phyloP scores from a whole-genome alignment of 2,329 filamentous ascomycete genomes.

The Gyromitra esculenta region DNA sequence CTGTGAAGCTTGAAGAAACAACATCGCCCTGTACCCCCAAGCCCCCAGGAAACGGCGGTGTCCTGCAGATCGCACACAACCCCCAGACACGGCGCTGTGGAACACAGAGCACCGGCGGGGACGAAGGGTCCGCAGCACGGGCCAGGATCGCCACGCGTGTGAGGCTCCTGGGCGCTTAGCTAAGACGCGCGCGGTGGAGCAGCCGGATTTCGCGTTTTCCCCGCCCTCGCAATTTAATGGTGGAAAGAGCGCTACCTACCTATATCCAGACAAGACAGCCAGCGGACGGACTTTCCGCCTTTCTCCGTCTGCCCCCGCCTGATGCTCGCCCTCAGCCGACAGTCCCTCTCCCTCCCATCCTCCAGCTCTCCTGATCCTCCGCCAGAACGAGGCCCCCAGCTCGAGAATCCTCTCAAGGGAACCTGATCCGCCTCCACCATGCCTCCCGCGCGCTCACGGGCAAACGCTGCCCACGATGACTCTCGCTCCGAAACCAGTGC shows the following conservation, averaged over 20 bases:
- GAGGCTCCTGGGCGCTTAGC: slow-evolving; percentile 46
- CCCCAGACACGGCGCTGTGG: no score
- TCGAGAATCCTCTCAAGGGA: neutral
- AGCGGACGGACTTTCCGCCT: slow-evolving; percentile 26
- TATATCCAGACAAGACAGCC: neutral
- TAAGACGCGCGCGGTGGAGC: slow-evolving; percentile 48
- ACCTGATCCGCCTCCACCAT: slow-evolving; percentile 22
- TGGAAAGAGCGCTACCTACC: neutral
- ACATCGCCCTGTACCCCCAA: neutral
- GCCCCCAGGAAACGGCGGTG: neutral
- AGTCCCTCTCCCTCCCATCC: slow-evolving; percentile 8
- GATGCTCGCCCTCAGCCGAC: slow-evolving; percentile 36
- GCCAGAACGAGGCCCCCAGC: neutral
- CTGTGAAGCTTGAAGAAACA: neutral
- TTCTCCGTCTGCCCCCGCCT: slow-evolving; percentile 39
- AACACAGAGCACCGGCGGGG: neutral
- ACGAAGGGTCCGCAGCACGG: neutral
- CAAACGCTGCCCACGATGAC: slow-evolving; percentile 42
- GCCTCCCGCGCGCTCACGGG: slow-evolving; percentile 51
- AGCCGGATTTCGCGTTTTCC: slow-evolving; percentile 51
- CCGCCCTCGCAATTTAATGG: slow-evolving; percentile 49
- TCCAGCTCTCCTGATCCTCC: slow-evolving; percentile 1
- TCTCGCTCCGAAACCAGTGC: slow-evolving; percentile 46
- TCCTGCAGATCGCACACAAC: neutral
- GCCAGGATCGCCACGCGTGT: slow-evolving; percentile 37